These are phyloP conservation scores for Scutellaria galericulata DNA, from an alignment of 257 asterid species.

Conservation along the genomic window DNA sequence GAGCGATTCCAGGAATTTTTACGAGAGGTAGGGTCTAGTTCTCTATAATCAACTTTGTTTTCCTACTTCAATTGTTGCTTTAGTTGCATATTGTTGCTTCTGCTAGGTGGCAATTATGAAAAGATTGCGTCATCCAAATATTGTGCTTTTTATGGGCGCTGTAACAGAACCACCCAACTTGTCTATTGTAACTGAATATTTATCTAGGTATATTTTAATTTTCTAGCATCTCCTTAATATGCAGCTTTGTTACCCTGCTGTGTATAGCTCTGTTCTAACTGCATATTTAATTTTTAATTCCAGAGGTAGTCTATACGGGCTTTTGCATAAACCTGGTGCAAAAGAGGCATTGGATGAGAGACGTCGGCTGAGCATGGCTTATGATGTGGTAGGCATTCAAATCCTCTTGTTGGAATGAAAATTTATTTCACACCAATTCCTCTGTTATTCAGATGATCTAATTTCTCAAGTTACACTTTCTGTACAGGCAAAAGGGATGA, in stretches of 20 bases:
- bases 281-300: conserved; percentile 31
- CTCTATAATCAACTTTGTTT: conserved; percentile 32
- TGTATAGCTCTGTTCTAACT: conserved; percentile 31
- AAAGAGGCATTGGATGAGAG: conserved; percentile 85
- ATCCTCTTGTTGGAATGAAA: background rate
- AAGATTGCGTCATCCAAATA: conserved; percentile 93
- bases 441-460: conserved; percentile 20
- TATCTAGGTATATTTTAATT: conserved; percentile 63
- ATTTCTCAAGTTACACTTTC: conserved; percentile 18
- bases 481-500: conserved; percentile 92
- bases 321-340: conserved; percentile 83
- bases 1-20: conserved; percentile 77
- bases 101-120: conserved; percentile 91
- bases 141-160: conserved; percentile 98
- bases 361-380: conserved; percentile 91
- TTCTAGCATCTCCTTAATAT: background rate
- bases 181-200: conserved; percentile 92
- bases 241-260: conserved; percentile 16
- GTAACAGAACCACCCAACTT: conserved; percentile 88
- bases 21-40: conserved; percentile 62
- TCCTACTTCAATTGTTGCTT: conserved; percentile 29
- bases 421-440: conserved; percentile 7
- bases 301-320: conserved; percentile 93
- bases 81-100: conserved; percentile 39
- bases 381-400: conserved; percentile 72